Evolutionary conservation across 192 early-diverging fungal genomes (phyloP).

Genomic region (Borealophlyctis nickersoniae): DNA sequence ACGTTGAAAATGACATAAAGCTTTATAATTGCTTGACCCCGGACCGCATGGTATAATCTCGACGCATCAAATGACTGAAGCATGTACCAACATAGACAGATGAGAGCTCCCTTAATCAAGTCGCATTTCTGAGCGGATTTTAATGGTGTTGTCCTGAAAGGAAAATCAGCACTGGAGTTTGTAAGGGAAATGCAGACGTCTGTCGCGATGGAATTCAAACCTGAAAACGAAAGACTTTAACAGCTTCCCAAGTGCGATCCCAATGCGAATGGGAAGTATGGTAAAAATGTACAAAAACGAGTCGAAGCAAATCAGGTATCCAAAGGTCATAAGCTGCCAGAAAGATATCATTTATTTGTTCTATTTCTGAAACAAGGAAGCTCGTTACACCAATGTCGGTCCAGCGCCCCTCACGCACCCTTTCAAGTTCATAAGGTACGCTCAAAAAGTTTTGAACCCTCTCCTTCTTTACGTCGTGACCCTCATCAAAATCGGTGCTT

Average conservation of each 20-base stretch:
- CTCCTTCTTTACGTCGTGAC: conserved; percentile 79
- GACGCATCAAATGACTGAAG: conserved; percentile 83
- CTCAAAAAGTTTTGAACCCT: conserved; percentile 81
- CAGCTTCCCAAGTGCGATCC: conserved; percentile 60
- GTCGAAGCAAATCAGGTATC: conserved; percentile 88
- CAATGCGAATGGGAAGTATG: conserved; percentile 83
- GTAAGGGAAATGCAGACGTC: neutral
- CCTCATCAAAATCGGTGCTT: conserved; percentile 34
- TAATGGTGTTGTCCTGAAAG: conserved; percentile 33
- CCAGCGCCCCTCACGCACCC: conserved; percentile 41
- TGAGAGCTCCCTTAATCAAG: conserved; percentile 80
- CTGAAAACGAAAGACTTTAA: conserved; percentile 23
- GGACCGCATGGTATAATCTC: conserved; percentile 88
- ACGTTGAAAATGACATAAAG: conserved; percentile 96
- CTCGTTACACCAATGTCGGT: neutral
- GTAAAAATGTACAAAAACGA: conserved; percentile 95
- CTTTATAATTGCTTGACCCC: conserved; percentile 94
- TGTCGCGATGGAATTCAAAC: conserved; percentile 6
- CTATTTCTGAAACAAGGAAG: neutral
- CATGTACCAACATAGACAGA: conserved; percentile 70
- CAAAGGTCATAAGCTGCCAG: conserved; percentile 79
- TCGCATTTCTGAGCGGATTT: conserved; percentile 85
- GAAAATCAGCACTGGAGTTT: neutral
- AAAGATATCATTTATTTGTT: conserved; percentile 32
- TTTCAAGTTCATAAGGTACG: conserved; percentile 87